Conservation (phyloP, 345 rosid species). For the Heritiera fomes region DNA sequence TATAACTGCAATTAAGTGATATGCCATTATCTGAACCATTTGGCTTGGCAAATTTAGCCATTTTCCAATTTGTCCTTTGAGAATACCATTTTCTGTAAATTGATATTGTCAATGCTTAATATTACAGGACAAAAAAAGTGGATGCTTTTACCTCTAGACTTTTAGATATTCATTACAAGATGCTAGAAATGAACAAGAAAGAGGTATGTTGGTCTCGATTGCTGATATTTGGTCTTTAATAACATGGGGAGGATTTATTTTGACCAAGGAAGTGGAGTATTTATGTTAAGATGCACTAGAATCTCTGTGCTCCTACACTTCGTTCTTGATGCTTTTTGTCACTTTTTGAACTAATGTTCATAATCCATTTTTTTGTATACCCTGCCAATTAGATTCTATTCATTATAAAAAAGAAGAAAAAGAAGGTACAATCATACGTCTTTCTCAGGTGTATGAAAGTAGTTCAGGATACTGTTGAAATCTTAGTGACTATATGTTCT, state of each 20-base stretch:
- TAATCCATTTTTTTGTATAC: background rate
- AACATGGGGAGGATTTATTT: slow-evolving; percentile 11
- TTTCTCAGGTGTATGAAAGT: background rate
- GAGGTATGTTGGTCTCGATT: slow-evolving; percentile 47
- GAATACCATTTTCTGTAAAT: slow-evolving; percentile 8
- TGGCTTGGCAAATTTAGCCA: background rate
- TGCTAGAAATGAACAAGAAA: slow-evolving; percentile 78
- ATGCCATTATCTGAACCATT: background rate
- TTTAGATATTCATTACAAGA: slow-evolving; percentile 88
- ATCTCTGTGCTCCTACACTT: background rate
- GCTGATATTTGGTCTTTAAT: background rate
- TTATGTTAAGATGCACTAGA: background rate
- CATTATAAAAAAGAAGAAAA: background rate
- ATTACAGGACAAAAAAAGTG: slow-evolving; percentile 77
- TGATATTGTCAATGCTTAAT: slow-evolving; percentile 19
- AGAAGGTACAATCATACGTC: background rate
- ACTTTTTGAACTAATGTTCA: background rate
- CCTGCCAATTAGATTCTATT: background rate
- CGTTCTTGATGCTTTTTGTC: background rate
- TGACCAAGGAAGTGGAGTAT: slow-evolving; percentile 16
- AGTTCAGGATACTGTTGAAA: background rate
- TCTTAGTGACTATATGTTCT: background rate
- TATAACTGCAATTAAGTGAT: background rate
- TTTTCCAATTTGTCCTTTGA: background rate
- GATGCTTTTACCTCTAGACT: slow-evolving; percentile 93